Evolutionary conservation across 371 early-diverging fungal genomes (phyloP).

Genomic region (Rhizopus arrhizus): DNA sequence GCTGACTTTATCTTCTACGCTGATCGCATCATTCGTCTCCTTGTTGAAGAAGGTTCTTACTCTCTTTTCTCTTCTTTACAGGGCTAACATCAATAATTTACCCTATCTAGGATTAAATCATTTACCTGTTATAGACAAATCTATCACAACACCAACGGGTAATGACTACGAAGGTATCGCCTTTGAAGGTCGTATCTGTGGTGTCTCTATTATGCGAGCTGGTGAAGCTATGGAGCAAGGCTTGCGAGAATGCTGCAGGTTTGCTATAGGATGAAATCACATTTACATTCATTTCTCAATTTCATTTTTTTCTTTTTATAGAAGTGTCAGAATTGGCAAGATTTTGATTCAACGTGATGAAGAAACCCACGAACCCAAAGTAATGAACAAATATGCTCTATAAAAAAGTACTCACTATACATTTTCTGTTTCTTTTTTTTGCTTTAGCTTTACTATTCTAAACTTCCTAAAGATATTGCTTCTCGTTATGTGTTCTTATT

Average conservation of each 20-base stretch:
- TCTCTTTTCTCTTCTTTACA: not conserved
- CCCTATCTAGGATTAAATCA: slow-evolving; percentile 75
- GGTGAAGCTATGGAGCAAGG: slow-evolving; percentile 95
- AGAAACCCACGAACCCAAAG: slow-evolving; percentile 87
- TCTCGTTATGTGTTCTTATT: slow-evolving; percentile 83
- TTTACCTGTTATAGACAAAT: slow-evolving; percentile 79
- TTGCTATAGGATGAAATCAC: not conserved
- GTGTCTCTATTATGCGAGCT: slow-evolving; percentile 94
- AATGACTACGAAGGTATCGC: slow-evolving; percentile 71
- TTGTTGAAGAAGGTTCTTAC: slow-evolving; percentile 83
- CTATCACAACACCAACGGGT: slow-evolving; percentile 80
- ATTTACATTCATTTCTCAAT: not conserved
- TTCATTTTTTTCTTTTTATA: slow-evolving; percentile 19
- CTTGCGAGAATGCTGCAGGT: slow-evolving; percentile 85
- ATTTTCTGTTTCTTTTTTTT: slow-evolving; percentile 1
- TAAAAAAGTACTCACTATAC: not conserved
- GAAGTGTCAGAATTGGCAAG: slow-evolving; percentile 90
- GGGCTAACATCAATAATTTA: not conserved
- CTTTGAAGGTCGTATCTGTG: slow-evolving; percentile 90
- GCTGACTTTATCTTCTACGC: slow-evolving; percentile 93
- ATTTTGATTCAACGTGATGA: slow-evolving; percentile 94
- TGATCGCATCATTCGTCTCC: slow-evolving; percentile 87
- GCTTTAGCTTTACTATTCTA: slow-evolving; percentile 81
- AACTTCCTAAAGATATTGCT: slow-evolving; percentile 86
- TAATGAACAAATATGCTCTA: slow-evolving; percentile 15